These are phyloP conservation scores for Tolypocladium album DNA, from an alignment of 2,329 filamentous ascomycete genomes.

Conservation along the genomic window DNA sequence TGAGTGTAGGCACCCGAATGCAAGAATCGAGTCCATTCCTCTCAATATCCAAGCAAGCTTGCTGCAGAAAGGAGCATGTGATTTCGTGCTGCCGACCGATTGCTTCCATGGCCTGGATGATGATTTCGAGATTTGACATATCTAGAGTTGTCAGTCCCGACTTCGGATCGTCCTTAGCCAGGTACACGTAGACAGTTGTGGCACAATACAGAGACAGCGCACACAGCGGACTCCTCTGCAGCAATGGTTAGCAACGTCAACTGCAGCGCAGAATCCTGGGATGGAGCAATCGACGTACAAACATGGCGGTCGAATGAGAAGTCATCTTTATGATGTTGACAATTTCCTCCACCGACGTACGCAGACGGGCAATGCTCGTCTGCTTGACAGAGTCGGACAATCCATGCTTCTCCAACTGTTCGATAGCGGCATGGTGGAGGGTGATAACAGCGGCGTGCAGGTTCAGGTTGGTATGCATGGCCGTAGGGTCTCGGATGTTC, in stretches of 20 bases:
- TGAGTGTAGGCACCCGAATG: conserved; percentile 24
- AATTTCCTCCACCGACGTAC: conserved; percentile 75
- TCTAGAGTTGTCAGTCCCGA: conserved; percentile 42
- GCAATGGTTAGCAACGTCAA: not conserved
- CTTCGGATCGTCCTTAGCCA: conserved; percentile 56
- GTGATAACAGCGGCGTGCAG: conserved; percentile 83
- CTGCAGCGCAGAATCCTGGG: not conserved
- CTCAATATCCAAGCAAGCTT: conserved; percentile 74
- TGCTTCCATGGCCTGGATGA: conserved; percentile 68
- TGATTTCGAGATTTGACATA: conserved; percentile 53
- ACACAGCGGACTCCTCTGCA: conserved; percentile 23
- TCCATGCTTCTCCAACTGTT: conserved; percentile 65
- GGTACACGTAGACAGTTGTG: conserved; percentile 72
- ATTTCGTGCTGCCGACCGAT: conserved; percentile 65
- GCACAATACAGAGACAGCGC: conserved; percentile 81
- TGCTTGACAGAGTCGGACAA: conserved; percentile 54
- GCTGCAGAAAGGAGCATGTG: conserved; percentile 74
- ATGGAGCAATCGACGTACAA: conserved; percentile 40
- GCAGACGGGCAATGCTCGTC: conserved; percentile 61
- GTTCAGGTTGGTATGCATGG: conserved; percentile 78
- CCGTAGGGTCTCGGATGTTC: conserved; percentile 57
- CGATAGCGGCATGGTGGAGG: conserved; percentile 78
- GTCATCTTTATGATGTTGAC: conserved; percentile 73
- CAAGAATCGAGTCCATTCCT: conserved; percentile 27
- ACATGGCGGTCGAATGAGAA: conserved; percentile 55